Base-by-base conservation (phyloP, 1,284 basidiomycete species). In the Microbotryum intermedium region DNA sequence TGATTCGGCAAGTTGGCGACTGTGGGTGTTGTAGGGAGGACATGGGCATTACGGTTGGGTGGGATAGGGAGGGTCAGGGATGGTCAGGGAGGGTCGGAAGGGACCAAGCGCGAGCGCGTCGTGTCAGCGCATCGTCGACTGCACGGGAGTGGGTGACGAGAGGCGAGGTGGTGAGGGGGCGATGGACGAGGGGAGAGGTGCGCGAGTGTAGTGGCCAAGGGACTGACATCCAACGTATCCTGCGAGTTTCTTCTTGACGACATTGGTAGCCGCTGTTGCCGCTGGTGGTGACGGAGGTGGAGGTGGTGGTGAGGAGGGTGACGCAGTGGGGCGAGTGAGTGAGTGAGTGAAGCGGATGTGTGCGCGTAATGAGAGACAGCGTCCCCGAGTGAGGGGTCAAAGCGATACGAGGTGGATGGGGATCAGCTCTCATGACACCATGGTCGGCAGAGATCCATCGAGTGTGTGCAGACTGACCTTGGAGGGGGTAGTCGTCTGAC, bases 1-100 rank as follows among this genome's bases (percentile, higher is more conserved):
- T 97, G 92, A 81, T 97, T 95, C 60, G 93, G 92, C 59, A 97
- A 81, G 77, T 94, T 97, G 74, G 91, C 89, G 74, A 89, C 72
- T 73, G 61, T 26, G 44, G 26, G 16, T 23, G 45, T 86, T 49
- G 84, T 8, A 11, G 13, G 46, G 46, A 11, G 1, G 11, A 5
- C 20, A 34, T 46, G 28, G 28, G 16, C 16, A n/a, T 11, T 51
- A 25, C 13, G 50, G 18, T 9, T 18, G 26, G 13, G 46, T 28
- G 25, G 26, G 16, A 10, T 5, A 30, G 34, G 11, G 11, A 28
- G 42, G 8, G 16, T 34, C 45, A 28, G 47, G 21, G 16, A 34
- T 46, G 39, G 49, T 57, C 47, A 42, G n/a, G 18, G 6, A 29
- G 29, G 50, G 16, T n/a, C 11, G 34, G 34, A 39, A 39, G 16